These are phyloP conservation scores for Lactifluus volemus DNA, from an alignment of 768 basidiomycete species.

Conservation along the genomic window DNA sequence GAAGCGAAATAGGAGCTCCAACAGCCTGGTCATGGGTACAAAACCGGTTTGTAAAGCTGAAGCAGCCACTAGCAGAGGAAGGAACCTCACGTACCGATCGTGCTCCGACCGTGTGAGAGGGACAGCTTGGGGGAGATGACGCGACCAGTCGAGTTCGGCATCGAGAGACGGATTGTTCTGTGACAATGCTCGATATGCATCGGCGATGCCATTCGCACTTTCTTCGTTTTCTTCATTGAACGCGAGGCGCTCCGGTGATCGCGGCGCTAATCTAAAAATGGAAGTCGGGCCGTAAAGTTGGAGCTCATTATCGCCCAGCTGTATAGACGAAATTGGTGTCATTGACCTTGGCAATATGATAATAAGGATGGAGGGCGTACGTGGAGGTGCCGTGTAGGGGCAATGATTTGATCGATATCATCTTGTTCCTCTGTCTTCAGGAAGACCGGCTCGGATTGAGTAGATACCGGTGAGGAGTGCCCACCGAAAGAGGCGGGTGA, in stretches of 20 bases:
- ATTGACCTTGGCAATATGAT: too few species aligned
- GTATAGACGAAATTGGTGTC: neutral
- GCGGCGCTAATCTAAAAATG: conserved; percentile 26
- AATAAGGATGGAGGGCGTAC: conserved; percentile 6
- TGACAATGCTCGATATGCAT: conserved; percentile 1
- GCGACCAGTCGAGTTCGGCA: conserved; percentile 25
- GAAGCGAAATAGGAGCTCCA: conserved; percentile 33
- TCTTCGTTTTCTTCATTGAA: neutral
- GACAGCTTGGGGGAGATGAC: conserved; percentile 26
- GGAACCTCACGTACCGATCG: conserved; percentile 20
- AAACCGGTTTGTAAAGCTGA: neutral
- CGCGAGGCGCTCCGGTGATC: conserved; percentile 1
- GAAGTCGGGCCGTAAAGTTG: conserved; percentile 27
- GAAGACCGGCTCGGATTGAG: conserved; percentile 5
- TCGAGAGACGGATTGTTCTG: neutral
- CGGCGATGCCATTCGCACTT: neutral
- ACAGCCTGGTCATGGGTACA: conserved; percentile 23
- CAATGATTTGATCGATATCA: conserved; percentile 11
- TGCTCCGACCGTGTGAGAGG: conserved; percentile 26
- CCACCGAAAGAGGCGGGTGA: conserved; percentile 16
- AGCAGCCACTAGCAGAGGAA: neutral
- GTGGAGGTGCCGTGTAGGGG: conserved; percentile 8
- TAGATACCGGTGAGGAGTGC: conserved; percentile 2
- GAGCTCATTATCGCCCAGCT: conserved; percentile 25
- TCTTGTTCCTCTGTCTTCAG: conserved; percentile 16